Conservation (phyloP, 768 basidiomycete species). For the Trametes villosa region DNA sequence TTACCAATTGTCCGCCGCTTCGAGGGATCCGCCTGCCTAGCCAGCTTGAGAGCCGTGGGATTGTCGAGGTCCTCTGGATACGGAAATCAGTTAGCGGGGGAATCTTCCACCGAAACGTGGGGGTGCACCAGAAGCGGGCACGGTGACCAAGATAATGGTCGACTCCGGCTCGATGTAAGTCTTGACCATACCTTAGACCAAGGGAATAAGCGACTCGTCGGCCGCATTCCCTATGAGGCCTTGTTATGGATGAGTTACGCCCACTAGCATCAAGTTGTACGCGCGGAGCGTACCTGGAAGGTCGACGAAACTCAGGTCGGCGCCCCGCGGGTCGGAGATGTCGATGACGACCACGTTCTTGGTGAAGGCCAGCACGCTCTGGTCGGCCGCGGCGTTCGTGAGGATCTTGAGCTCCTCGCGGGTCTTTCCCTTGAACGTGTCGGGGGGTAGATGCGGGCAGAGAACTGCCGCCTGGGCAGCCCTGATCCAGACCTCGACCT, state of each 20-base stretch:
- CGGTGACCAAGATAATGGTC: conserved; percentile 65
- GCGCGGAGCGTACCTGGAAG: conserved; percentile 30
- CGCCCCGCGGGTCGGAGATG: conserved; percentile 34
- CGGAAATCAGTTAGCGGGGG: neutral
- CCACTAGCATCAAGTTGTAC: conserved; percentile 25
- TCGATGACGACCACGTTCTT: conserved; percentile 35
- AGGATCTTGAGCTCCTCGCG: conserved; percentile 32
- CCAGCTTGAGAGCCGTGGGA: conserved; percentile 59
- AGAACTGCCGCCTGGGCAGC: conserved; percentile 52
- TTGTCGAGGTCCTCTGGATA: conserved; percentile 68
- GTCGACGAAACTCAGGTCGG: conserved; percentile 27
- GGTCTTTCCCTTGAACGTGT: conserved; percentile 31
- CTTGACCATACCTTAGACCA: conserved; percentile 54
- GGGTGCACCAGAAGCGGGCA: conserved; percentile 74
- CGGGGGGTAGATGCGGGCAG: conserved; percentile 27
- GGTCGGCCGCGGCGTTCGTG: conserved; percentile 24
- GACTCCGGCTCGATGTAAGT: conserved; percentile 52
- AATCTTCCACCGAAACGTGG: too few relatives aligned
- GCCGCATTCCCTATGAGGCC: conserved; percentile 63
- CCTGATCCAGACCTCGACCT: conserved; percentile 48
- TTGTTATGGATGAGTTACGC: conserved; percentile 35
- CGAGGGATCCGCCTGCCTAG: conserved; percentile 53
- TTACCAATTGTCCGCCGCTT: conserved; percentile 68
- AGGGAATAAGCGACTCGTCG: conserved; percentile 37
- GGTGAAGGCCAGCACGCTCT: conserved; percentile 32